Evolutionary conservation across 345 rosid genomes (phyloP), one percentile per base, ranked within the genome.

Genomic region (Lumnitzera racemosa): DNA sequence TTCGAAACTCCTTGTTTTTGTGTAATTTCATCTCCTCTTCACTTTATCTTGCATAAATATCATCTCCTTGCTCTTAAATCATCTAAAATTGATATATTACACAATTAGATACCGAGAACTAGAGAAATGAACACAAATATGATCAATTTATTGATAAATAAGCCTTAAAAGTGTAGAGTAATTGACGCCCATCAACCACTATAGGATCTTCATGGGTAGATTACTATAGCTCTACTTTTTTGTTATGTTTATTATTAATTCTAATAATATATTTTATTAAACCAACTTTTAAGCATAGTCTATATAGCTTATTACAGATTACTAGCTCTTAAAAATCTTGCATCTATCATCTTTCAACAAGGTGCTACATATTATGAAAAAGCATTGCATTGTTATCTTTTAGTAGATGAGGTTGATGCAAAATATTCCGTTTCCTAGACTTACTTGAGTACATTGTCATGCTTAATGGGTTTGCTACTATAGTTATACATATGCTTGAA

Each of bases 341-440:
- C 99, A 5, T 67, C 84, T 66, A 89, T 86, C 72, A 84, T 84
- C 72, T 89, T 94, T 72, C 90, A 86, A 77, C 94, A 87, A 76
- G 99, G 97, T 58, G 72, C 92, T 46, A 60, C 71, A 64, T 83
- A 90, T 74, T 72, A 86, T 76, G 92, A 94, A 83, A 79, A 66
- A 73, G 99, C 99, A 46, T 78, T 94, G 50, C 80, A 66, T 47
- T 94, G 97, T 72, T 90, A 94, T 81, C 96, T 94, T 74, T 90
- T 84, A 88, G 99, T 97, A 55, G 91, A 81, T 65, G 99, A 94
- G 78, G 83, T 94, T 65, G 99, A 94, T 76, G 84, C 80, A 67
- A 90, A 90, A 60, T 97, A 94, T 84, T 88, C 90, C 36, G 97
- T 94, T 67, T 70, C 90, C 69, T 90, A 97, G 99, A 94, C 88